phyloP scores from a whole-genome alignment of 1,139 yeast genomes.

The Barnettozyma hawaiiensis region DNA sequence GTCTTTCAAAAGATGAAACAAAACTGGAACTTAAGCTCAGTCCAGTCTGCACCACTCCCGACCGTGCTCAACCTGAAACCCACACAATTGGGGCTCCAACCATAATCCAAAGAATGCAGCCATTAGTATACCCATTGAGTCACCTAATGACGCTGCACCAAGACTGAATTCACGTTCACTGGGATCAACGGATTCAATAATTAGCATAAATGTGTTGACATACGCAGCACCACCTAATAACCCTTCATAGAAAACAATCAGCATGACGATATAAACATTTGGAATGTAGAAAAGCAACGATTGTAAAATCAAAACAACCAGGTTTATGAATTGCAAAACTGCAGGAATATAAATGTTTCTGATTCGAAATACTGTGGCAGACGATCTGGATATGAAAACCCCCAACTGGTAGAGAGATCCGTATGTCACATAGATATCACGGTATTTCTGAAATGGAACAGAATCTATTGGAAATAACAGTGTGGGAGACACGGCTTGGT shows the following conservation, averaged over 20 bases:
- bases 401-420: constrained; percentile 93
- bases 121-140: constrained; percentile 77
- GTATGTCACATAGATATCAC: constrained; percentile 89
- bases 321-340: constrained; percentile 60
- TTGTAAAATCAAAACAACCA: constrained; percentile 54
- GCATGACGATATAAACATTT: constrained; percentile 57
- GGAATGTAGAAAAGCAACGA: constrained; percentile 57
- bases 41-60: constrained; percentile 53
- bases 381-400: constrained; percentile 84
- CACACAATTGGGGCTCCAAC: constrained; percentile 70
- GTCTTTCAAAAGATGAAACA: constrained; percentile 9
- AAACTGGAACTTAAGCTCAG: constrained; percentile 5
- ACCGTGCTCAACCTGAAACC: constrained; percentile 57
- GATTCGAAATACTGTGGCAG: constrained; percentile 61
- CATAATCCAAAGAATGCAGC: constrained; percentile 75
- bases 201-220: constrained; percentile 79
- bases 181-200: constrained; percentile 55
- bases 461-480: constrained; percentile 66
- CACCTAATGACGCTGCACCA: constrained; percentile 93
- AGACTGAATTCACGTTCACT: constrained; percentile 74
- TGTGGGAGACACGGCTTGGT: constrained; percentile 90
- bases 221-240: constrained; percentile 86
- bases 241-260: constrained; percentile 77
- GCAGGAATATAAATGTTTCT: constrained; percentile 57
- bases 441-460: constrained; percentile 60